Evolutionary conservation across 2,329 filamentous ascomycete genomes (phyloP).

Genomic region (Colletotrichum neosansevieriae): DNA sequence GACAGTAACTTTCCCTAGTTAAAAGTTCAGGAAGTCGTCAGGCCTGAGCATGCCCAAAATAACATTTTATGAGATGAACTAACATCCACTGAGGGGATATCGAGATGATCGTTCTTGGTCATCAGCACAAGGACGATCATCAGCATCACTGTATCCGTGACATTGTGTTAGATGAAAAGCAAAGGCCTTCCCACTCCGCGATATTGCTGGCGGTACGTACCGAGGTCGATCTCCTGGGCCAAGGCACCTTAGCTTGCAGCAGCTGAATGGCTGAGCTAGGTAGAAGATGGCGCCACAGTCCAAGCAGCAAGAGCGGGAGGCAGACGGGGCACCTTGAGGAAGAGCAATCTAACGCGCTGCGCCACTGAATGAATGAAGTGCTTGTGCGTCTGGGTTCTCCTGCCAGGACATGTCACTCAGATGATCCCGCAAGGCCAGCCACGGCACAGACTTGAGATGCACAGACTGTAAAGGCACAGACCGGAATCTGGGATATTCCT

Average conservation of each 20-base stretch:
- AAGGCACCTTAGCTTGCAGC: conserved; percentile 14
- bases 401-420: conserved; percentile 2
- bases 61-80: not conserved
- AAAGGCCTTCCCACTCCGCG: conserved; percentile 14
- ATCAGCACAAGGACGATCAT: not conserved
- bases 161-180: conserved; percentile 29
- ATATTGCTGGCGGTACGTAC: conserved; percentile 33
- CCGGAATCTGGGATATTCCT: not conserved
- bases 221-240: conserved; percentile 26
- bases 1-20: not conserved
- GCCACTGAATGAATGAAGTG: too few species aligned
- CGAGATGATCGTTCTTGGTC: conserved; percentile 3
- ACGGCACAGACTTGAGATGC: too few species aligned
- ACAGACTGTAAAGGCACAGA: not conserved
- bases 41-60: not conserved
- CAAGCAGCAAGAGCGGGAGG: not conserved
- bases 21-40: not conserved
- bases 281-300: conserved; percentile 30
- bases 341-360: too few species aligned
- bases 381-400: too few species aligned
- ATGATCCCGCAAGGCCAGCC: not conserved
- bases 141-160: conserved; percentile 34
- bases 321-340: too few species aligned
- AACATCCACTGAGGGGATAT: not conserved
- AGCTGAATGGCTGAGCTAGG: conserved; percentile 33